Percentiles rank a stretch among this genome's conserved stretches.
Evolutionary conservation across 495 filamentous ascomycete genomes (phyloP).

Genomic region (Neurospora sp.): DNA sequence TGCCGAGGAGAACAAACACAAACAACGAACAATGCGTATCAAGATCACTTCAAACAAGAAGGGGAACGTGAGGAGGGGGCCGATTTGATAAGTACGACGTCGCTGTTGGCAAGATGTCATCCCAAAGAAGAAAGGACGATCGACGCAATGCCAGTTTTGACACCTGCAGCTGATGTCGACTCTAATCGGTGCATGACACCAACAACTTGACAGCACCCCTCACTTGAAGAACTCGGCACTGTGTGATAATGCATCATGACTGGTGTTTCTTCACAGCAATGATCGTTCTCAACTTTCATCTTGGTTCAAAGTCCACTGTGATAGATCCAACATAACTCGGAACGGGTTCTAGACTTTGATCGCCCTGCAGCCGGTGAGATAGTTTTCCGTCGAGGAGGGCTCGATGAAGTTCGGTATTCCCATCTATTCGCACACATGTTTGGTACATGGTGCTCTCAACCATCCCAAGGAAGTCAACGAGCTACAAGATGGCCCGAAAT

Average conservation of each 20-base stretch:
- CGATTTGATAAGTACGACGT: neutral
- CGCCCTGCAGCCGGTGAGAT: neutral
- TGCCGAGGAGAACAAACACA: neutral
- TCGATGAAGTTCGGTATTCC: neutral
- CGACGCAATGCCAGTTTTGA: neutral
- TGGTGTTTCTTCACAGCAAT: neutral
- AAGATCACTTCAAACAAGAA: neutral
- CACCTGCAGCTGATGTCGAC: neutral
- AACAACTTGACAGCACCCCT: neutral
- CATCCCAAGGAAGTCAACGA: too few species aligned
- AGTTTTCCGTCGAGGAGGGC: neutral
- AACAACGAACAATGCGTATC: neutral
- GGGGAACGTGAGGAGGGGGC: neutral
- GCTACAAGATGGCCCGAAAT: neutral
- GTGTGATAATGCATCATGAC: neutral
- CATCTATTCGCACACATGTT: neutral
- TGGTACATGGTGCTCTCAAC: neutral
- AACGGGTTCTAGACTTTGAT: neutral
- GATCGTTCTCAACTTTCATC: neutral
- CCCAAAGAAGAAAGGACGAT: neutral
- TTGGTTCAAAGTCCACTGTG: neutral
- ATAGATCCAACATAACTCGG: neutral
- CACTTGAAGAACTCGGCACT: neutral
- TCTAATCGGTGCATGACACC: neutral
- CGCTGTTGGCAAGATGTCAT: neutral